phyloP scores from a whole-genome alignment of 495 filamentous ascomycete species.

The Glutinoglossum americanum region DNA sequence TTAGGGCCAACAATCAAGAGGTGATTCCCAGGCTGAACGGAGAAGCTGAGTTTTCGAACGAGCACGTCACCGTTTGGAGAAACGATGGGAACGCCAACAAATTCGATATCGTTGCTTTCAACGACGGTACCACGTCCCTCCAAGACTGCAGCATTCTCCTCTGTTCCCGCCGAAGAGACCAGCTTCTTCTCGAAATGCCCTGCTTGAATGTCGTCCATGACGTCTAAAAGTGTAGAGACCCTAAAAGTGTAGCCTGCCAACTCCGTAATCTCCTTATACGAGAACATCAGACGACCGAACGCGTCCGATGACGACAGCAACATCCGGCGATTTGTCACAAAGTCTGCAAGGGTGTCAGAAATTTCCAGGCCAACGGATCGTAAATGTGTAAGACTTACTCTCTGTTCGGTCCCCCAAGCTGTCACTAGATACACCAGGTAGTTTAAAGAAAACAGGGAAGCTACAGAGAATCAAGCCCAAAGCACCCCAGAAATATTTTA shows the following conservation, averaged over 20 bases:
- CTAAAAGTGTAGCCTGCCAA: constrained; percentile 88
- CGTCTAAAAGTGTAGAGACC: constrained; percentile 69
- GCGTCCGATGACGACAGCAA: constrained; percentile 82
- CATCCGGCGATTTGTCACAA: constrained; percentile 86
- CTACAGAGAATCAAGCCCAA: constrained; percentile 85
- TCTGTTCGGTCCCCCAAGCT: constrained; percentile 85
- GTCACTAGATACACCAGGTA: constrained; percentile 48
- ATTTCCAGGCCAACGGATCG: neutral
- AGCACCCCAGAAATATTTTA: constrained; percentile 98
- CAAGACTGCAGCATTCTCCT: constrained; percentile 58
- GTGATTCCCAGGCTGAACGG: constrained; percentile 66
- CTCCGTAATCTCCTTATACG: constrained; percentile 90
- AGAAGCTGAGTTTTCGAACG: constrained; percentile 64
- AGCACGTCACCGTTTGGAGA: constrained; percentile 90
- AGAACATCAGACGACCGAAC: constrained; percentile 93
- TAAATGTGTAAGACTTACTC: constrained; percentile 25
- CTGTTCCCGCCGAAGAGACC: constrained; percentile 64
- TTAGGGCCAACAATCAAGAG: constrained; percentile 91
- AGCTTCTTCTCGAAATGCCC: constrained; percentile 91
- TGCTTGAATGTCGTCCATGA: constrained; percentile 78
- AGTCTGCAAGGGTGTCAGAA: constrained; percentile 24
- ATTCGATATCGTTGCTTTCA: constrained; percentile 66
- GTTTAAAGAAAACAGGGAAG: constrained; percentile 84
- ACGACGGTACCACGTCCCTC: constrained; percentile 53
- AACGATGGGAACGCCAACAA: constrained; percentile 85